Evolutionary conservation across 2,329 filamentous ascomycete genomes (phyloP).

Genomic region (Colletotrichum sp.): DNA sequence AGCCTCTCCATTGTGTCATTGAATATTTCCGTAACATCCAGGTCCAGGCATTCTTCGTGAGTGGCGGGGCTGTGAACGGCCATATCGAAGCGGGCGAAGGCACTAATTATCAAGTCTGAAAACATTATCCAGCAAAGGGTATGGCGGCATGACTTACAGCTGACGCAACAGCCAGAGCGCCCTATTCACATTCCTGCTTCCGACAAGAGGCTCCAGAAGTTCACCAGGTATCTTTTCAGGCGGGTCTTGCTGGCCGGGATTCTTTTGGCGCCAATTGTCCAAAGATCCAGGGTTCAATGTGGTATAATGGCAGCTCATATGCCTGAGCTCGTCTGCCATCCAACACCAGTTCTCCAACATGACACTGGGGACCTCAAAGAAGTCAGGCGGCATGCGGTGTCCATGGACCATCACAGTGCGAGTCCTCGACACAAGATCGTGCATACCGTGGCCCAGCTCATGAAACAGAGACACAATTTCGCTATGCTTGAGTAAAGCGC

Average conservation of each 20-base stretch:
- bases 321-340: neutral
- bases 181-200: neutral
- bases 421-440: neutral
- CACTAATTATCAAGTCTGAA: neutral
- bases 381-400: neutral
- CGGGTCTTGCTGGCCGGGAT: neutral
- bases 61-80: neutral
- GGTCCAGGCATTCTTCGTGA: accelerated
- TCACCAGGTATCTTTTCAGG: neutral
- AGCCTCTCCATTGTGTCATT: neutral
- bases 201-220: neutral
- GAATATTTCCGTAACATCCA: accelerated
- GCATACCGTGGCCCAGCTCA: neutral
- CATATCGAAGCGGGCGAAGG: neutral
- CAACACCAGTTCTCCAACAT: neutral
- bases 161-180: neutral
- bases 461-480: neutral
- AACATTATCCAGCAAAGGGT: accelerated
- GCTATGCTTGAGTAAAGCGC: neutral
- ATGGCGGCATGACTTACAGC: neutral
- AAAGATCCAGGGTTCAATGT: neutral
- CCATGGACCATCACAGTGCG: neutral
- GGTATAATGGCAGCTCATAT: neutral
- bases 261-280: neutral
- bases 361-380: neutral